These are phyloP conservation scores for Talaromyces borbonicus DNA, from an alignment of 495 filamentous ascomycete genomes.

Conservation along the genomic window DNA sequence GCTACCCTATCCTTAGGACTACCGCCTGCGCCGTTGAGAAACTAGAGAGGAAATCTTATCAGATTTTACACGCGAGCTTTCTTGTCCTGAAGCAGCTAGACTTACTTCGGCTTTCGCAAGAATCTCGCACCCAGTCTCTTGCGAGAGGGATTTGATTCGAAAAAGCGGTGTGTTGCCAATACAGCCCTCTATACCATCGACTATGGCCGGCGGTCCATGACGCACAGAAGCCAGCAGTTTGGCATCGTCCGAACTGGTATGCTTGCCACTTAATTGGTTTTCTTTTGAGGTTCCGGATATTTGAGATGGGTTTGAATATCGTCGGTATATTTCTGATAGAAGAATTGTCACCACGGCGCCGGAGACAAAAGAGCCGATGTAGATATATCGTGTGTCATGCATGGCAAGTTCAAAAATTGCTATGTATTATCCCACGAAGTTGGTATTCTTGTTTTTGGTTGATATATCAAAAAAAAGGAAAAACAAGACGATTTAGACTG, in stretches of 20 bases:
- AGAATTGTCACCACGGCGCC: conserved; percentile 63
- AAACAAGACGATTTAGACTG: background rate
- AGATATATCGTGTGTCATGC: conserved; percentile 25
- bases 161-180: conserved; percentile 93
- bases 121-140: conserved; percentile 88
- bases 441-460: background rate
- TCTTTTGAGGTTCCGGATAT: conserved; percentile 8
- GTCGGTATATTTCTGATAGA: conserved; percentile 58
- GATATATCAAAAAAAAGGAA: no score
- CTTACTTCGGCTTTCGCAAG: conserved; percentile 82
- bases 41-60: conserved; percentile 32
- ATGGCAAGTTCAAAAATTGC: background rate
- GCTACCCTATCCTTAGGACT: conserved; percentile 96
- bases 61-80: background rate
- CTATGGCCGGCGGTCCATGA: conserved; percentile 31
- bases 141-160: conserved; percentile 75
- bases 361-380: conserved; percentile 57
- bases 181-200: conserved; percentile 77
- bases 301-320: background rate
- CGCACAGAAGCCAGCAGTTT: conserved; percentile 6
- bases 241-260: conserved; percentile 7
- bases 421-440: background rate
- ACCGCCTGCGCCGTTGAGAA: conserved; percentile 88
- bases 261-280: conserved; percentile 4
- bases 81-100: background rate